A percentile compares a stretch with the other conserved stretches of the same genome.
These are phyloP conservation scores for Pseudophaeomoniella oleicola DNA, from an alignment of 2,329 filamentous ascomycete genomes.

Conservation along the genomic window DNA sequence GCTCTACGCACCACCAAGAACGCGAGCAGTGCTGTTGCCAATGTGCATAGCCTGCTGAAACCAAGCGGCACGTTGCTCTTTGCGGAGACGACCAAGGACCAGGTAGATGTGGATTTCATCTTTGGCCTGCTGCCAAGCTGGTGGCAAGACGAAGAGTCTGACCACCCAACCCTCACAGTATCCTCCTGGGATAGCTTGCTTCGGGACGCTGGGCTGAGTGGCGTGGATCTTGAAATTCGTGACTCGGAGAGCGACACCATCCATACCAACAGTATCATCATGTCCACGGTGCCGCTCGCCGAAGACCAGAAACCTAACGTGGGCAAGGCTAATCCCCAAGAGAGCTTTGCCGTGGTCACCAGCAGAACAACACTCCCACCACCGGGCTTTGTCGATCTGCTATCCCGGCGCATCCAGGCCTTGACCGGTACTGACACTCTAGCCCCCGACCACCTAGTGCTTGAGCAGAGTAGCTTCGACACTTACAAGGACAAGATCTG, in stretches of 20 bases:
- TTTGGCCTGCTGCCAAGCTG: slow-evolving; percentile 23
- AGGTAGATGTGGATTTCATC: slow-evolving; percentile 11
- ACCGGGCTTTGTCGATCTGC: background rate
- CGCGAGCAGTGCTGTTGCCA: slow-evolving; percentile 12
- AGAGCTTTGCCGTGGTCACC: slow-evolving; percentile 1
- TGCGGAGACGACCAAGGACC: slow-evolving; percentile 6
- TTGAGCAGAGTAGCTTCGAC: background rate
- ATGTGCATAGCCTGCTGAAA: slow-evolving; percentile 13
- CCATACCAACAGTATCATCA: background rate
- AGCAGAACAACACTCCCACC: background rate
- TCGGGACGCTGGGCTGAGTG: slow-evolving; percentile 11
- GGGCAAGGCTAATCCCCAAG: background rate
- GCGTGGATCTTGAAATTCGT: slow-evolving; percentile 9
- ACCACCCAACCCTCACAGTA: slow-evolving; percentile 1
- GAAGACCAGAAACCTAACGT: background rate
- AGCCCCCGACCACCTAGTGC: background rate
- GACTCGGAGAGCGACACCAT: background rate
- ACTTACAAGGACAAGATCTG: slow-evolving; percentile 1
- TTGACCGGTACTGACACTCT: background rate
- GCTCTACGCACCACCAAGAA: slow-evolving; percentile 15
- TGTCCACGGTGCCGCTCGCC: background rate
- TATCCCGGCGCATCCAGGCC: background rate
- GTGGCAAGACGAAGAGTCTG: slow-evolving; percentile 17
- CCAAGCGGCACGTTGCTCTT: slow-evolving; percentile 10
- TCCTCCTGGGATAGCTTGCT: slow-evolving; percentile 14